Base-by-base conservation (phyloP, 2,329 filamentous ascomycete genomes). In the Colletotrichum sansevieriae region DNA sequence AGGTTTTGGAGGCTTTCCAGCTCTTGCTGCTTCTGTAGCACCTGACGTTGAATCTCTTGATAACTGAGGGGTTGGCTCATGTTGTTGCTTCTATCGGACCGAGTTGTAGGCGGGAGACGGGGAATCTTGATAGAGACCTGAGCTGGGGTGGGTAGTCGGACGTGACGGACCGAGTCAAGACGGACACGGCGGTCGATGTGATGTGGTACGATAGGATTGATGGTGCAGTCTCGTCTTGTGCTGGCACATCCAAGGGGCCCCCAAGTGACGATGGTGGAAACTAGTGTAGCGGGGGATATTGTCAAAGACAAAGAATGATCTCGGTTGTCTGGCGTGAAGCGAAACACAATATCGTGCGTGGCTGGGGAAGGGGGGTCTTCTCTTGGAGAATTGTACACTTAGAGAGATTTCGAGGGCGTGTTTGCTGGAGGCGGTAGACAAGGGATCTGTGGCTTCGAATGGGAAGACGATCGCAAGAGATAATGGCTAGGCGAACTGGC, bases 391-490 rank as follows among this genome's bases (percentile, higher is more conserved):
- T 22, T 58, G 62, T 43, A 49, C 46, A 62, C 65, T 52, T 59
- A 43, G 33, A 44, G 56, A 54, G 47, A 62, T 43, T 47, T 51
- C 44, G 20, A 33, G 46, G 69, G 64, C 63, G 33, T 37, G 56
- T 59, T 44, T 62, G 67, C 43, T 55, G 57, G 51, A 65, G 54
- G 51, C 55, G 55, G 56, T 65, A 37, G 65, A 68, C 65, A 68
- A 57, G 65, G 62, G 63, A 59, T 65, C 63, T 65, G 65, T 65
- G 65, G 65, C 65, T 68, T 70, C 68, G 68, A 58, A 59, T 63
- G 37, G 64, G 46, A 68, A 68, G 64, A 59, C 57, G 47, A 70
- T 70, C 68, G 35, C 35, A 39, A 49, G 29, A 47, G 22, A 10
- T 37, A 35, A 29, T 29, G 51, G 52, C 52, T 49, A 63, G 64